phyloP scores from a whole-genome alignment of 495 filamentous ascomycete genomes.

The Staphylotrichum tortipilum region DNA sequence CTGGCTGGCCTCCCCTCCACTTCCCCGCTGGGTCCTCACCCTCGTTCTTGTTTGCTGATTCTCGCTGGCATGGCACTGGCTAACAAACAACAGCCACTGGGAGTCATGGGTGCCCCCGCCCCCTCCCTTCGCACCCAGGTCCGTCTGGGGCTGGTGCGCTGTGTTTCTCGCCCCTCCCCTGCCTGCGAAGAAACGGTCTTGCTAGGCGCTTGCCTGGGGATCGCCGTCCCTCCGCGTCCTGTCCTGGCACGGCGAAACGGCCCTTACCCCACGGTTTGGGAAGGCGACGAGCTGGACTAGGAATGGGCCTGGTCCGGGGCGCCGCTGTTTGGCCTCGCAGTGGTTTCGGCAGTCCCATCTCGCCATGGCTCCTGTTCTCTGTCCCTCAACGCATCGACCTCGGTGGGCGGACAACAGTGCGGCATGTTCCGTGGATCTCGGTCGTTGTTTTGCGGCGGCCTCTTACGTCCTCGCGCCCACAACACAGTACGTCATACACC shows the following conservation, averaged over 20 bases:
- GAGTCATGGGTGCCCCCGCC: background rate
- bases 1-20: too few species aligned
- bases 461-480: too few species aligned
- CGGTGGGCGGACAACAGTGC: background rate
- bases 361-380: background rate
- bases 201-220: background rate
- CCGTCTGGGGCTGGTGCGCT: background rate
- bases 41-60: background rate
- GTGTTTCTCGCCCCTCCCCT: background rate
- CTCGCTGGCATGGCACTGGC: background rate
- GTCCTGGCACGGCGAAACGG: too few species aligned
- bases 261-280: too few species aligned
- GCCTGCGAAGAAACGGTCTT: background rate
- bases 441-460: background rate
- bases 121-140: too few species aligned
- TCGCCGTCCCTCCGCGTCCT: background rate
- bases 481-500: constrained; percentile 8
- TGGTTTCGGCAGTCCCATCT: background rate
- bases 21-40: too few species aligned
- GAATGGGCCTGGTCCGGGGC: too few species aligned
- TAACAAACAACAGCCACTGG: background rate
- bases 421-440: background rate
- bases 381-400: background rate
- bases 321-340: too few species aligned
- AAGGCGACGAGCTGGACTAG: too few species aligned